Evolutionary conservation across 148 eudicot species (phyloP), one percentile per base, ranked within the genome.

Genomic region (Amaranthus cruentus): DNA sequence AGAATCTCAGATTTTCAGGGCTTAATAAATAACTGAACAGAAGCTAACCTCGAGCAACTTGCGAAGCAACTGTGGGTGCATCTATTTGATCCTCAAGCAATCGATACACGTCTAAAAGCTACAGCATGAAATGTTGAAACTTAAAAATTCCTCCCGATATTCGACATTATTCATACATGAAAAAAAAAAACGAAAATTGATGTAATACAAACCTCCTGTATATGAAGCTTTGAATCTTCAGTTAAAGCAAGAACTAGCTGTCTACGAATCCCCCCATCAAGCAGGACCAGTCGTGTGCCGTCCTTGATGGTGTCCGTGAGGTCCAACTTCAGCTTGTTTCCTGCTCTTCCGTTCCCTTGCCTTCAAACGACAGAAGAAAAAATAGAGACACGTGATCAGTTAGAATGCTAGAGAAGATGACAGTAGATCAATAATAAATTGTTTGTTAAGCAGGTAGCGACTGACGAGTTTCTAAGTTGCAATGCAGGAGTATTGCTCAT

Each of bases 281-380:
- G 13, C 59, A 95, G 70, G 75, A 95, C 79, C 76, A 95, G 86
- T 59, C 97, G 93, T 73, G 97, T 86, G 64, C 98, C 98, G 65
- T 95, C 98, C 78, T 88, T 95, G 78, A 95, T 90, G 73, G 98
- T 95, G 84, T 91, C 97, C 56, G 93, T 95, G 52, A 95, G 91
- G 84, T 95, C 97, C 84, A 95, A 73, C 82, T 95, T 96, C 84
- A 95, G 72, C 82, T 87, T 95, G 59, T 72, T 70, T 72, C 79
- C 84, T 21, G 79, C 56, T 80, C 83, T 84, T 79, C 72, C 75
- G 48, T 81, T 83, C 75, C 76, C 71, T 87, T 77, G 81, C 79
- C 96, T 95, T 80, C 38, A 66, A 28, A 28, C 38, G 38, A 78
- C 60, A 15, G 6, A 50, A 8, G 49, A 11, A 65, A 65, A 71